A percentile compares a stretch with the other conserved stretches of the same genome.
phyloP scores from a whole-genome alignment of 2,329 filamentous ascomycete species.

The Fusarium sp. region DNA sequence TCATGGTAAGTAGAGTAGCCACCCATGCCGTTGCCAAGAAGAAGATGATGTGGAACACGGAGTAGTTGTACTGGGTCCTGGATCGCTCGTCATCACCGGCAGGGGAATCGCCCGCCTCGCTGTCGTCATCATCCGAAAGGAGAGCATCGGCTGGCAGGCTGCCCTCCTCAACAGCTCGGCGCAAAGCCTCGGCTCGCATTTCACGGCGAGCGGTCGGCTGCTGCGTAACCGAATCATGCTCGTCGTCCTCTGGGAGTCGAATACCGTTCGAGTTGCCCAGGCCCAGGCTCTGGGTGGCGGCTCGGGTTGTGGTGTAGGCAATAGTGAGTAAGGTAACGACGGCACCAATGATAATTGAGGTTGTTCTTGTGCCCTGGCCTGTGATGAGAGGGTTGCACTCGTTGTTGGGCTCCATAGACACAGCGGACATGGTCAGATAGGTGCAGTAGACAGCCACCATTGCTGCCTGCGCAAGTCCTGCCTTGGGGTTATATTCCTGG shows the following conservation, averaged over 20 bases:
- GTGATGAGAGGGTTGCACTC: constrained; percentile 93
- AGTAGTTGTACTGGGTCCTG: constrained; percentile 95
- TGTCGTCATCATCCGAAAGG: constrained; percentile 77
- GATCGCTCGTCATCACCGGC: constrained; percentile 88
- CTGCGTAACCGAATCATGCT: constrained; percentile 88
- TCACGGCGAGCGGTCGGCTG: constrained; percentile 85
- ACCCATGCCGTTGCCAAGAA: constrained; percentile 97
- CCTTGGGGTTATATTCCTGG: constrained; percentile 92
- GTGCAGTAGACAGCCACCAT: constrained; percentile 99
- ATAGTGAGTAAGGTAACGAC: constrained; percentile 97
- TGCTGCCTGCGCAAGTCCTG: constrained; percentile 94
- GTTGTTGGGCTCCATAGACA: constrained; percentile 97
- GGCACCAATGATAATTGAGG: constrained; percentile 90
- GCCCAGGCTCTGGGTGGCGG: constrained; percentile 89
- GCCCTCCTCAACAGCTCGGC: constrained; percentile 91
- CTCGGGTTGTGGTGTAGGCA: constrained; percentile 96
- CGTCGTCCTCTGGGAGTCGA: constrained; percentile 76
- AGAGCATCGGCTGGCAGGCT: constrained; percentile 92
- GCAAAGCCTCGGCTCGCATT: constrained; percentile 92
- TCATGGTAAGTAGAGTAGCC: constrained; percentile 85
- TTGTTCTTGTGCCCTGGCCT: constrained; percentile 88
- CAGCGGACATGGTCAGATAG: constrained; percentile 97
- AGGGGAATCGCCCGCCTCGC: constrained; percentile 71
- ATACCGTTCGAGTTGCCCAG: constrained; percentile 66
- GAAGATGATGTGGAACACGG: constrained; percentile 97